phyloP scores from a whole-genome alignment of 108 stramenopile species.

The Skeletonema grethae region DNA sequence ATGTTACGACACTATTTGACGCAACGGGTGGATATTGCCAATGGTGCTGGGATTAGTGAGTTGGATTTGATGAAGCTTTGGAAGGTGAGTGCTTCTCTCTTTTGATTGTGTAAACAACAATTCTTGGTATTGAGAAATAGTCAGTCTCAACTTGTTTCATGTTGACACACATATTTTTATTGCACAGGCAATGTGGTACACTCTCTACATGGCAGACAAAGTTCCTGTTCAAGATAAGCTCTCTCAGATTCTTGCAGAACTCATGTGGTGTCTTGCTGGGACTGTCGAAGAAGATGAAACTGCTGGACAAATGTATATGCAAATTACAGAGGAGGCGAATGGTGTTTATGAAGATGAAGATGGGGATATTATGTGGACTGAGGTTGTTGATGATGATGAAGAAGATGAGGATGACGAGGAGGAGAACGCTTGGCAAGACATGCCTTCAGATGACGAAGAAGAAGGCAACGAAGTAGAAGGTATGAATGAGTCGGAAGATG shows the following conservation, averaged over 20 bases:
- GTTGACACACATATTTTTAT: neutral
- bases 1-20: conserved; percentile 68
- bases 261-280: conserved; percentile 88
- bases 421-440: conserved; percentile 2
- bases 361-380: conserved; percentile 19
- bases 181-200: conserved; percentile 79
- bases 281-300: conserved; percentile 89
- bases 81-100: conserved; percentile 57
- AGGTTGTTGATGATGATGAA: conserved; percentile 7
- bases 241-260: conserved; percentile 65
- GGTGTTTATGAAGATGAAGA: conserved; percentile 36
- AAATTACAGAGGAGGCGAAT: conserved; percentile 52
- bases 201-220: conserved; percentile 91
- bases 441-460: conserved; percentile 6
- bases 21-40: conserved; percentile 57
- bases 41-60: conserved; percentile 71
- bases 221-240: conserved; percentile 89
- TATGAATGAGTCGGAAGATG: conserved; percentile 21
- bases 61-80: conserved; percentile 91
- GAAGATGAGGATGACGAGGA: conserved; percentile 9
- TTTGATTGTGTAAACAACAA: neutral
- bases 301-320: conserved; percentile 76
- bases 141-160: neutral
- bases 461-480: conserved; percentile 19
- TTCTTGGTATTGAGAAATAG: neutral